phyloP scores from a whole-genome alignment of 768 basidiomycete species.

The Pilatotrama ljubarskyi region DNA sequence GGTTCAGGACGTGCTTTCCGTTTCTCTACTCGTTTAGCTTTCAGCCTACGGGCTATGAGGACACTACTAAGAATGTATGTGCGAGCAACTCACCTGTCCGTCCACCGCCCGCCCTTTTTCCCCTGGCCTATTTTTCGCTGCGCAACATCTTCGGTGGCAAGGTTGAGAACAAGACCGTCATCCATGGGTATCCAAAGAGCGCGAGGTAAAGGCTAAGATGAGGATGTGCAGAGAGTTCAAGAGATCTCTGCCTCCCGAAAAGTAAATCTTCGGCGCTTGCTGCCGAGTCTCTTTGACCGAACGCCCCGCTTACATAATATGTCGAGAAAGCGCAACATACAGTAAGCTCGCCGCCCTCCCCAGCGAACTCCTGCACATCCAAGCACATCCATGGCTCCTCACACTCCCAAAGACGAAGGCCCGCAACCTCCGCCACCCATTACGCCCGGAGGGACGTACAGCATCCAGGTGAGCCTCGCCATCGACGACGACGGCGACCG shows the following conservation, averaged over 20 bases:
- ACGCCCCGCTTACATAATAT: conserved; percentile 15
- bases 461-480: conserved; percentile 59
- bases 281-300: neutral
- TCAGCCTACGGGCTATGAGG: conserved; percentile 50
- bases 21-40: conserved; percentile 71
- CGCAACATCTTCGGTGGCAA: conserved; percentile 36
- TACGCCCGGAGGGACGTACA: conserved; percentile 74
- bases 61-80: conserved; percentile 13
- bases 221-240: neutral
- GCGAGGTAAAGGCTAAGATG: neutral
- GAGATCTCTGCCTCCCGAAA: conserved; percentile 2
- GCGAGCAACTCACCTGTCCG: conserved; percentile 58
- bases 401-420: conserved; percentile 38
- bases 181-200: conserved; percentile 50
- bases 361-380: neutral
- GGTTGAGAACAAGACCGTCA: conserved; percentile 75
- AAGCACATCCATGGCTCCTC: conserved; percentile 29
- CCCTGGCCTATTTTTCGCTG: conserved; percentile 1
- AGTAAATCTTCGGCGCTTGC: conserved; percentile 8
- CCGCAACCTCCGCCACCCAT: conserved; percentile 58
- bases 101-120: conserved; percentile 73
- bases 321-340: conserved; percentile 17
- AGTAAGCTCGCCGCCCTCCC: neutral
- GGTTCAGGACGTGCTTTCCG: conserved; percentile 48
- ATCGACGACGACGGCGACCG: conserved; percentile 25